These are phyloP conservation scores for Backusella tarrabulga DNA, from an alignment of 192 early-diverging fungal species.

Conservation along the genomic window DNA sequence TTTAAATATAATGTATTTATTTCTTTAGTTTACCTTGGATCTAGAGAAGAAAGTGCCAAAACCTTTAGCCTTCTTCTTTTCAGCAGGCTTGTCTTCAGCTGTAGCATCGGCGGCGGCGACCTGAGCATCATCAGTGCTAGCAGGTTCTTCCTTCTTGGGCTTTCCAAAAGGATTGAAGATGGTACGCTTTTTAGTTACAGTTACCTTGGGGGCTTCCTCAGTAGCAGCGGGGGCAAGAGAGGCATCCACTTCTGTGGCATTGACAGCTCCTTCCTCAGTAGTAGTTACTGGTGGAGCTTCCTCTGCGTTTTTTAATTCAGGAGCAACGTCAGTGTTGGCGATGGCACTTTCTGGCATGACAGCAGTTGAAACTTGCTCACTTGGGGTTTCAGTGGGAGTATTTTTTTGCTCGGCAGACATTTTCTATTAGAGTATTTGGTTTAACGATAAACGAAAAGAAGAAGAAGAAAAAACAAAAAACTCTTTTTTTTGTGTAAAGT, in stretches of 20 bases:
- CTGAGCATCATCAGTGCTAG: not conserved
- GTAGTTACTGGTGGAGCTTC: constrained; percentile 5
- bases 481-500: constrained; percentile 3
- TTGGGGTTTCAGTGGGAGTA: not conserved
- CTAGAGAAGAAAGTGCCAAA: constrained; percentile 12
- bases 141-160: constrained; percentile 1
- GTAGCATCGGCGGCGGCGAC: not conserved
- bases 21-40: constrained; percentile 6
- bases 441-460: not conserved
- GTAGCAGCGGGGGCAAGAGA: not conserved
- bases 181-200: constrained; percentile 14
- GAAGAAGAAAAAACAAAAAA: not conserved
- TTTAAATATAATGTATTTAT: not conserved
- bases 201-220: not conserved
- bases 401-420: not conserved
- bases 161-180: constrained; percentile 19
- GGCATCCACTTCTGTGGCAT: not conserved
- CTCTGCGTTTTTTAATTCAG: constrained; percentile 10
- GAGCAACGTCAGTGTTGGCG: not conserved
- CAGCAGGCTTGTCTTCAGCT: not conserved
- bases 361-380: not conserved
- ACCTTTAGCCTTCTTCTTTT: not conserved
- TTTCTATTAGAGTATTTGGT: not conserved
- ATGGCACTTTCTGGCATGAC: constrained; percentile 1
- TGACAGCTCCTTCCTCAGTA: constrained; percentile 19